These are phyloP conservation scores for Flaveria robusta DNA, from an alignment of 129 eudicot species.

Conservation along the genomic window DNA sequence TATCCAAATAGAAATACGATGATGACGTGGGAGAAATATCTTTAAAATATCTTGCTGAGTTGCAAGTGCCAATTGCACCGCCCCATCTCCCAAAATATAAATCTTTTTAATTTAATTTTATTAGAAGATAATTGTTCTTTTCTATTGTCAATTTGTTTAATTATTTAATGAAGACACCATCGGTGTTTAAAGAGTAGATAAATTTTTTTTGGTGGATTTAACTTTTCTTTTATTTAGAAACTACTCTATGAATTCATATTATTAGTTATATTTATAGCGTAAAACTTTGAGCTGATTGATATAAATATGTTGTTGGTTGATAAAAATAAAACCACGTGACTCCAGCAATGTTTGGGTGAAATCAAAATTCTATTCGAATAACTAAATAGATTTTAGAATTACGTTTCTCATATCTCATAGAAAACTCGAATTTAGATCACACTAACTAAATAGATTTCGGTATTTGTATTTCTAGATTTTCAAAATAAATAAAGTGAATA, in stretches of 20 bases:
- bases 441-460: background rate
- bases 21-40: slow-evolving; percentile 16
- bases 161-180: background rate
- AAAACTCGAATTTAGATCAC: background rate
- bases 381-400: too few relatives aligned
- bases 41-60: slow-evolving; percentile 12
- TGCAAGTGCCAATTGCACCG: slow-evolving; percentile 12
- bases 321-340: background rate
- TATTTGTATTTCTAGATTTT: background rate
- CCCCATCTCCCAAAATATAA: slow-evolving; percentile 1
- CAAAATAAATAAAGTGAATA: background rate
- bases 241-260: background rate
- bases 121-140: background rate
- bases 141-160: background rate
- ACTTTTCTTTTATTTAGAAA: background rate
- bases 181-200: background rate
- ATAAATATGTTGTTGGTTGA: background rate
- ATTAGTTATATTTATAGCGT: background rate
- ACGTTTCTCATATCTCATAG: too few relatives aligned
- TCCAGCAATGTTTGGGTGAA: background rate
- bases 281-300: background rate
- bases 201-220: background rate
- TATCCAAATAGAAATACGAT: background rate
- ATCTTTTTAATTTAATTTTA: background rate
- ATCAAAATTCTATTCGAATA: too few relatives aligned